Percentiles rank a stretch among this genome's conserved stretches.
These are phyloP conservation scores for Pythium aquatile DNA, from an alignment of 352 stramenopile genomes.

Conservation along the genomic window DNA sequence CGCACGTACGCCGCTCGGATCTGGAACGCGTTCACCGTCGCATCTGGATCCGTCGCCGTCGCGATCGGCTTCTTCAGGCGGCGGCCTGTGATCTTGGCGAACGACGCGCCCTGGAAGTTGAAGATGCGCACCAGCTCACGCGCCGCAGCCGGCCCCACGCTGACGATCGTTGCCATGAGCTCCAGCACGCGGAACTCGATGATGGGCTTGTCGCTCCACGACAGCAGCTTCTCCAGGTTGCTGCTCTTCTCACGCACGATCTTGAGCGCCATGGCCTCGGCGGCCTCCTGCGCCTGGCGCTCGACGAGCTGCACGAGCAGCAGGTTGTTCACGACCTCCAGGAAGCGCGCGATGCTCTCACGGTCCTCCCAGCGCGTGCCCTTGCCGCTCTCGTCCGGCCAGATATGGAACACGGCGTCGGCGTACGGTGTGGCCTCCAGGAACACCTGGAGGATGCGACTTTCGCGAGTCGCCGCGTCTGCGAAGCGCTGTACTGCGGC, in stretches of 20 bases:
- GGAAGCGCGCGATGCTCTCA: slow-evolving; percentile 65
- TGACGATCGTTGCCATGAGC: slow-evolving; percentile 47
- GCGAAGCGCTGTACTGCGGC: slow-evolving; percentile 43
- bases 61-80: slow-evolving; percentile 56
- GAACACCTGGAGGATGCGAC: slow-evolving; percentile 30
- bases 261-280: slow-evolving; percentile 61
- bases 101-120: slow-evolving; percentile 67
- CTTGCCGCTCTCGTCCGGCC: slow-evolving; percentile 52
- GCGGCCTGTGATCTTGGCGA: slow-evolving; percentile 54
- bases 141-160: slow-evolving; percentile 39
- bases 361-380: slow-evolving; percentile 59
- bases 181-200: slow-evolving; percentile 74
- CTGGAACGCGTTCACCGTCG: slow-evolving; percentile 37
- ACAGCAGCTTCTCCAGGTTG: slow-evolving; percentile 67
- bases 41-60: slow-evolving; percentile 2
- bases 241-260: slow-evolving; percentile 68
- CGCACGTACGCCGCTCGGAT: slow-evolving; percentile 64
- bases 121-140: slow-evolving; percentile 79
- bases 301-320: slow-evolving; percentile 33
- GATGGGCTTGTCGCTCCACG: slow-evolving; percentile 83
- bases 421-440: slow-evolving; percentile 53
- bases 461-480: slow-evolving; percentile 8
- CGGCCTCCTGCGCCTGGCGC: slow-evolving; percentile 25
- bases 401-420: slow-evolving; percentile 60
- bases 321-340: slow-evolving; percentile 55